Conservation (phyloP, 495 filamentous ascomycete species). For the Neurospora sp. region DNA sequence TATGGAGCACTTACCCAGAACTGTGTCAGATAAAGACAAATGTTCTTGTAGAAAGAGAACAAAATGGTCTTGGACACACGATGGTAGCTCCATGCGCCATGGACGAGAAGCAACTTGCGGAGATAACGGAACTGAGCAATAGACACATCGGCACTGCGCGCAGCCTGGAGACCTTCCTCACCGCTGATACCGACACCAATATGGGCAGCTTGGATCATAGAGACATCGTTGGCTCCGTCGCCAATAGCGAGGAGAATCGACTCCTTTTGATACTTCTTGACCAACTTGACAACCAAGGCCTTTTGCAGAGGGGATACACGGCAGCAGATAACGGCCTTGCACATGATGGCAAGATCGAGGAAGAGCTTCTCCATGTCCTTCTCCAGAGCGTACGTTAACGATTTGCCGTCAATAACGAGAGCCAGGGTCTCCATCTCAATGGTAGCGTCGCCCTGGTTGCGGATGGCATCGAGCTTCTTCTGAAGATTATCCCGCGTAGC, state of each 20-base stretch:
- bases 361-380: constrained; percentile 90
- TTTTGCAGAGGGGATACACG: constrained; percentile 99
- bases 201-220: constrained; percentile 99
- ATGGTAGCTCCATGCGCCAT: constrained; percentile 96
- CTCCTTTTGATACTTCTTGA: constrained; percentile 83
- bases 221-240: constrained; percentile 97
- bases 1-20: constrained; percentile 67
- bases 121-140: constrained; percentile 97
- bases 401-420: constrained; percentile 94
- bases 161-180: constrained; percentile 96
- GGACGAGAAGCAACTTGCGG: constrained; percentile 88
- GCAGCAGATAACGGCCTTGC: constrained; percentile 98
- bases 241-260: constrained; percentile 91
- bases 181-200: constrained; percentile 98
- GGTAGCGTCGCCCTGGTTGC: constrained; percentile 59
- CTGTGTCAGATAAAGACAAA: constrained; percentile 95
- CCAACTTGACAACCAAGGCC: constrained; percentile 94
- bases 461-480: constrained; percentile 86
- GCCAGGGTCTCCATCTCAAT: constrained; percentile 80
- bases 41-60: constrained; percentile 99
- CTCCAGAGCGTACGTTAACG: constrained; percentile 87
- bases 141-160: constrained; percentile 87
- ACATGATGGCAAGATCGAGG: constrained; percentile 85
- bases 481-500: constrained; percentile 76
- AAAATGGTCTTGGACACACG: constrained; percentile 92